Conservation (phyloP, 306 rosid species). For the Cercis canadensis region DNA sequence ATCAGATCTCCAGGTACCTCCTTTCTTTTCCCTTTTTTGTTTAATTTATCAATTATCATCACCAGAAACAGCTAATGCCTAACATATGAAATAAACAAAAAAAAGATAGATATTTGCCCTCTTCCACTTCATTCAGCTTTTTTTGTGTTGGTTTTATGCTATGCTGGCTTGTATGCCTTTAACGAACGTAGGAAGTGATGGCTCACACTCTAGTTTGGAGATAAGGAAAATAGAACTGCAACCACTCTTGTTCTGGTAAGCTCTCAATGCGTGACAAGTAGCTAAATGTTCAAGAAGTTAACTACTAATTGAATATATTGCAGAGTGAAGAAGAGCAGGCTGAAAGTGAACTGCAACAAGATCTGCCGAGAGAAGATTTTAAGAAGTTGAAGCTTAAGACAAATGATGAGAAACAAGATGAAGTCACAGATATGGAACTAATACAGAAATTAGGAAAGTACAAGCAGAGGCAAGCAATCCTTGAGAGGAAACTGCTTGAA, state of each 20-base stretch:
- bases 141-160: slow-evolving; percentile 1
- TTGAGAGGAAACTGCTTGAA: slow-evolving; percentile 50
- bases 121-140: slow-evolving; percentile 1
- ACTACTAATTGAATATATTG: not conserved
- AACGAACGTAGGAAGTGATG: slow-evolving; percentile 34
- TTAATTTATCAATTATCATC: not conserved
- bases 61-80: too few species aligned
- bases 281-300: not conserved
- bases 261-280: not conserved
- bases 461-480: slow-evolving; percentile 42
- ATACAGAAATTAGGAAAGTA: slow-evolving; percentile 33
- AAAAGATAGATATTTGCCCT: too few species aligned
- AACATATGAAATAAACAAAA: too few species aligned
- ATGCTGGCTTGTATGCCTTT: slow-evolving; percentile 25
- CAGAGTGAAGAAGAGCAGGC: slow-evolving; percentile 40
- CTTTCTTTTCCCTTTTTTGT: not conserved
- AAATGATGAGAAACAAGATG: slow-evolving; percentile 4
- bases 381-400: slow-evolving; percentile 20
- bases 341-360: slow-evolving; percentile 10
- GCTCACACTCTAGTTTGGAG: slow-evolving; percentile 30
- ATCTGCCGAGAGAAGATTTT: not conserved
- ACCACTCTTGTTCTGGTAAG: slow-evolving; percentile 4
- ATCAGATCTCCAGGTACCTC: slow-evolving; percentile 38
- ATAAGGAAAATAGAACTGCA: slow-evolving; percentile 27
- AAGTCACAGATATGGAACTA: slow-evolving; percentile 31